Conservation (phyloP, 495 filamentous ascomycete genomes). For the Hypoxylon fuscum region DNA sequence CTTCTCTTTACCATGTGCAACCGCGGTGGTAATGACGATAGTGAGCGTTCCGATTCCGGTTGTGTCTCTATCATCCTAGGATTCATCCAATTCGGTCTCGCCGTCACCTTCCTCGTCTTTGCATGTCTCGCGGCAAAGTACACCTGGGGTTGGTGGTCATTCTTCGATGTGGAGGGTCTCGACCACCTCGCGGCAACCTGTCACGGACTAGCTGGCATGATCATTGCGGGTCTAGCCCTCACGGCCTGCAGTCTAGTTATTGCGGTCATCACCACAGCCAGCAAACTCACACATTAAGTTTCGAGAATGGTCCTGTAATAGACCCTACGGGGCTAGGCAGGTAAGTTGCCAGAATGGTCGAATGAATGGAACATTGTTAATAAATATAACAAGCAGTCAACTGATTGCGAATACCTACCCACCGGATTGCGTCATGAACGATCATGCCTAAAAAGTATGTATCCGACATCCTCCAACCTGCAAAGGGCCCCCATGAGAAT, state of each 20-base stretch:
- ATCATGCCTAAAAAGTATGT: too few species aligned
- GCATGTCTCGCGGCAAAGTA: background rate
- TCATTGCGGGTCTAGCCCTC: background rate
- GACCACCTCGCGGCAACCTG: conserved; percentile 4
- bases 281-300: background rate
- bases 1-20: background rate
- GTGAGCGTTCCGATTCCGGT: background rate
- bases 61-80: too few species aligned
- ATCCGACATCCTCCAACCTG: too few species aligned
- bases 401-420: too few species aligned
- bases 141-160: conserved; percentile 5
- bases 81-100: too few species aligned
- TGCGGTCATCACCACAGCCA: background rate
- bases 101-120: background rate
- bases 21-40: background rate
- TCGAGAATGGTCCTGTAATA: background rate
- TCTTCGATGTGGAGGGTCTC: conserved; percentile 1
- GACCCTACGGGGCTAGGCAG: too few species aligned
- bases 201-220: background rate
- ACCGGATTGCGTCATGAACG: too few species aligned
- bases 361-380: too few species aligned
- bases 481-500: too few species aligned
- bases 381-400: too few species aligned
- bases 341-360: too few species aligned
- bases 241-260: background rate